Conservation (phyloP, 169 alveolate species). For the Hepatocystis sp. region DNA sequence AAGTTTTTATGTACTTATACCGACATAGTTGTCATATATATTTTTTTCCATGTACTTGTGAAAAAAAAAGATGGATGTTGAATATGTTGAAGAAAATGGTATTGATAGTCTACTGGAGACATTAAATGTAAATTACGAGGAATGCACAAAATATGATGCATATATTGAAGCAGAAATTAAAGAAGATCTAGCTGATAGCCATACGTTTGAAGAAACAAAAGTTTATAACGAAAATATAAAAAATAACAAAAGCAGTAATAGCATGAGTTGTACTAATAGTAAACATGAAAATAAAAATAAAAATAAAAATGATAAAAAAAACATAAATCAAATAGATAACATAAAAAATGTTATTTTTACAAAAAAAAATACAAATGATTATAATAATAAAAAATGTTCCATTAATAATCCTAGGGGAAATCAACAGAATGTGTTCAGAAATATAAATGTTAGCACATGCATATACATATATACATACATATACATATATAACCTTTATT, state of each 20-base stretch:
- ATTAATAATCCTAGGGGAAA: neutral
- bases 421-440: slow-evolving; percentile 15
- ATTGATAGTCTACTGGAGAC: slow-evolving; percentile 67
- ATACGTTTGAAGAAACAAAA: too few relatives aligned
- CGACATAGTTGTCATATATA: too few relatives aligned
- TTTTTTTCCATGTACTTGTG: too few relatives aligned
- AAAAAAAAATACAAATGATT: slow-evolving; percentile 1
- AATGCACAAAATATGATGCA: slow-evolving; percentile 43
- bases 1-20: too few relatives aligned
- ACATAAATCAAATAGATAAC: slow-evolving; percentile 13
- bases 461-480: too few relatives aligned
- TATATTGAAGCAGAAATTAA: slow-evolving; percentile 25
- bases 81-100: slow-evolving; percentile 62
- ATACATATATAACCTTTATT: too few relatives aligned
- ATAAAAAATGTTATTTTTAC: slow-evolving; percentile 25
- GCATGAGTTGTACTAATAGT: neutral
- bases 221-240: neutral
- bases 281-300: neutral
- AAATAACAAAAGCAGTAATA: neutral
- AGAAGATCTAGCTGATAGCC: too few relatives aligned
- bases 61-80: slow-evolving; percentile 14
- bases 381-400: neutral
- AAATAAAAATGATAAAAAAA: neutral
- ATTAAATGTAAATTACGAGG: slow-evolving; percentile 57
- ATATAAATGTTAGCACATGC: slow-evolving; percentile 19